Evolutionary conservation across 2,329 filamentous ascomycete species (phyloP).

Genomic region (Lachnum nothofagi): DNA sequence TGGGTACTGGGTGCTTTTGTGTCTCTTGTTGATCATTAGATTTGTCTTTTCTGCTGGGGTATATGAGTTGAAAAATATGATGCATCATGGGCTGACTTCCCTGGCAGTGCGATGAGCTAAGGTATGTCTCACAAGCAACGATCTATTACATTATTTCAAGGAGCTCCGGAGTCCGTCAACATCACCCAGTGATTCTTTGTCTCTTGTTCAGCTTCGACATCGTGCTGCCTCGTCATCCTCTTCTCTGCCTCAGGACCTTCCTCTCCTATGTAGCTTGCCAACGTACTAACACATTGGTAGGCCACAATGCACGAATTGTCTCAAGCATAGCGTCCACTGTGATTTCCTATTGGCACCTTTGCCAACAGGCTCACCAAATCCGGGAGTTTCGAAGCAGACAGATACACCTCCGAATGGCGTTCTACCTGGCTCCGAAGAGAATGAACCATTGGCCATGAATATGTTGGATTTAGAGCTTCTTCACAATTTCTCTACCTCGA

Average conservation of each 20-base stretch:
- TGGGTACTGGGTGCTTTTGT: too few relatives aligned
- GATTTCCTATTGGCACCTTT: conserved; percentile 30
- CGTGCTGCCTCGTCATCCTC: too few relatives aligned
- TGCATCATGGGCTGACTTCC: not conserved
- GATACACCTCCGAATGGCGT: not conserved
- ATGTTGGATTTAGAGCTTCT: conserved; percentile 47
- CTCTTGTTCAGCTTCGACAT: too few relatives aligned
- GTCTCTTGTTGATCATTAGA: too few relatives aligned
- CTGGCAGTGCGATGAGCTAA: conserved; percentile 38
- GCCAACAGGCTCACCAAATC: conserved; percentile 10
- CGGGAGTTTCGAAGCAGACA: conserved; percentile 6
- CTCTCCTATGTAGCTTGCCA: too few relatives aligned
- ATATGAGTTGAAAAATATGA: not conserved
- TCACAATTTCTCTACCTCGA: conserved; percentile 48
- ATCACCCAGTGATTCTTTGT: too few relatives aligned
- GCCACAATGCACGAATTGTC: conserved; percentile 39
- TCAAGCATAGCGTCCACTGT: conserved; percentile 38
- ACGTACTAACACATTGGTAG: too few relatives aligned
- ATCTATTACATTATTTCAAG: too few relatives aligned
- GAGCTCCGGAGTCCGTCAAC: too few relatives aligned
- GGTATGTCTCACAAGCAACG: too few relatives aligned
- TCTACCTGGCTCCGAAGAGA: conserved; percentile 1
- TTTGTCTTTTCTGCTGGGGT: too few relatives aligned
- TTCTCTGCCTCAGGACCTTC: too few relatives aligned
- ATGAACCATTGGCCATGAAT: conserved; percentile 28